Conservation (phyloP, 805 yeast genomes). For the Torulaspora microellipsoides region DNA sequence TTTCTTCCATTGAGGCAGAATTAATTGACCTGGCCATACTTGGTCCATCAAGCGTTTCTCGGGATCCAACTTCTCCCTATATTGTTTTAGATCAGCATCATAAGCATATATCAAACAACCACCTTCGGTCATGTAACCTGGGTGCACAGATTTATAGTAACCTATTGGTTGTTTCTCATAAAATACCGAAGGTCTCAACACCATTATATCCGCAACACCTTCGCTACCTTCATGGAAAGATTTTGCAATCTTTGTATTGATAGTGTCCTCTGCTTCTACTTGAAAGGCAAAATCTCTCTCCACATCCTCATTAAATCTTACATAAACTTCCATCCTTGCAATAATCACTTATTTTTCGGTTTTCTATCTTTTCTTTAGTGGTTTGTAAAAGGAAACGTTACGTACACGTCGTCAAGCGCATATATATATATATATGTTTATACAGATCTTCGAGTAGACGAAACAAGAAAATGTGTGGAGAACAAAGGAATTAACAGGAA, state of each 20-base stretch:
- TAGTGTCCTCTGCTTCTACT: conserved; percentile 54
- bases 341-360: neutral
- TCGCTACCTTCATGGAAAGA: conserved; percentile 43
- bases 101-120: conserved; percentile 72
- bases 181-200: conserved; percentile 76
- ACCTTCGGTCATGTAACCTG: conserved; percentile 70
- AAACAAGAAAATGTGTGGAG: too few relatives aligned
- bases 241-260: conserved; percentile 50
- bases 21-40: conserved; percentile 86
- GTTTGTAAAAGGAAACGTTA: neutral
- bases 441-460: too few relatives aligned
- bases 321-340: conserved; percentile 40
- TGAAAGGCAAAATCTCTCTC: conserved; percentile 90
- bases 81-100: conserved; percentile 48
- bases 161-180: conserved; percentile 60
- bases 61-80: conserved; percentile 43
- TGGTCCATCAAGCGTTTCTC: conserved; percentile 53
- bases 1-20: conserved; percentile 38
- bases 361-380: neutral
- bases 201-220: conserved; percentile 50
- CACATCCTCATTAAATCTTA: conserved; percentile 78
- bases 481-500: too few relatives aligned
- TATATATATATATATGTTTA: too few relatives aligned
- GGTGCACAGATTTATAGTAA: conserved; percentile 54
- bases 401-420: too few relatives aligned